Evolutionary conservation across 106 monocot genomes (phyloP), one percentile per base, ranked within the genome.

Genomic region (Phalaenopsis equestris): DNA sequence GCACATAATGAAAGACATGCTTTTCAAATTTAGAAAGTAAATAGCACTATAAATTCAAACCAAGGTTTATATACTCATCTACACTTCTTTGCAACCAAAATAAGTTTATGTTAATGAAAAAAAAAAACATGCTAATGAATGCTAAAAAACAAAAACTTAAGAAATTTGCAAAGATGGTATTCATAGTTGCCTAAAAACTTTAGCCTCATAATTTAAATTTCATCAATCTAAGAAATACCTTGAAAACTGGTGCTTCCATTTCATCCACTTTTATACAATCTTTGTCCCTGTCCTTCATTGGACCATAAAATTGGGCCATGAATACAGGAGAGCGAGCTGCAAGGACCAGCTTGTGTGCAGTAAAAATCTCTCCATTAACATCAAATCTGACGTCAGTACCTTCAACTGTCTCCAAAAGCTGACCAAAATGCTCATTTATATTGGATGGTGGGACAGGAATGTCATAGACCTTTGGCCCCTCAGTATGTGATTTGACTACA

Each of bases 241-340:
- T 87, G 61, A 96, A 96, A 91, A 91, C 93, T 43, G 96, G 87
- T 80, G 91, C 84, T 72, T 96, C 96, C 85, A 93, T 91, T 78
- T 96, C 96, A 73, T 93, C 91, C 58, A 96, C 78, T 64, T 80
- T 88, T 87, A 96, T 90, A 74, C 86, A 85, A 42, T 84, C 47
- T 75, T 90, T 84, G 77, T 88, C 84, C 37, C 78, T 75, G 77
- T 90, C 93, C 81, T 88, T 94, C 97, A 98, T 94, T 56, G 94
- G 92, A 80, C 97, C 97, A 84, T 92, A 87, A 82, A 98, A 92
- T 80, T 98, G 94, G 70, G 97, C 97, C 81, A 89, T 92, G 82
- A 98, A 98, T 17, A 98, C 97, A 82, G 92, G 95, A 24, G 95
- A 95, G 8, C 96, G 86, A 78, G 91, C 87, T 61, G 93, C 93